Evolutionary conservation across 2,329 filamentous ascomycete species (phyloP).

Genomic region (Colletotrichum euphorbiae): DNA sequence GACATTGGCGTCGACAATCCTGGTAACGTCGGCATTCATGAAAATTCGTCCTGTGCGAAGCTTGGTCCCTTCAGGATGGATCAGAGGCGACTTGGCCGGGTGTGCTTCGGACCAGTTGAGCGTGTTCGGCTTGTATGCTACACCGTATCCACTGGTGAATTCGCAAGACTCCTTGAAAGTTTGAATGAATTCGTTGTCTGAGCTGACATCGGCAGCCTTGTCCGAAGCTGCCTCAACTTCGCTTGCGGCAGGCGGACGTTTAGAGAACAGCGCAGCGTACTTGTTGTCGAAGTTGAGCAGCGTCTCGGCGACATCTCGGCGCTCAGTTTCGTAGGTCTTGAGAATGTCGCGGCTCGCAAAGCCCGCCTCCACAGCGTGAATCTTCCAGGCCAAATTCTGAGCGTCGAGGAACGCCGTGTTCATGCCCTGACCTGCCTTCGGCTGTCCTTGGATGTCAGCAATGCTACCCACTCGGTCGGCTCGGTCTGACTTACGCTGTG

Average conservation of each 20-base stretch:
- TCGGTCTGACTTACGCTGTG: slow-evolving; percentile 69
- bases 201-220: slow-evolving; percentile 44
- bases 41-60: slow-evolving; percentile 81
- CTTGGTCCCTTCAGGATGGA: slow-evolving; percentile 73
- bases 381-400: slow-evolving; percentile 94
- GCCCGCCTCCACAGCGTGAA: slow-evolving; percentile 87
- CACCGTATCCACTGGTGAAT: slow-evolving; percentile 92
- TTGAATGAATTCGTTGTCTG: slow-evolving; percentile 85
- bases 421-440: slow-evolving; percentile 84
- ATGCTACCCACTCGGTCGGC: neutral
- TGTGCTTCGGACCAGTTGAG: slow-evolving; percentile 87
- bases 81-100: slow-evolving; percentile 75
- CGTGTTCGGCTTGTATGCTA: slow-evolving; percentile 83
- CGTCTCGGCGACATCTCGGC: slow-evolving; percentile 85
- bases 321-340: slow-evolving; percentile 87
- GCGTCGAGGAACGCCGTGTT: slow-evolving; percentile 85
- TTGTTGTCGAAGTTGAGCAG: slow-evolving; percentile 88
- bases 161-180: slow-evolving; percentile 93
- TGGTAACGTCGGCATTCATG: slow-evolving; percentile 82
- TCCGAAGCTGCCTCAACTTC: slow-evolving; percentile 77
- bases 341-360: slow-evolving; percentile 82
- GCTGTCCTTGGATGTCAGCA: slow-evolving; percentile 56
- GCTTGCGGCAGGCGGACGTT: slow-evolving; percentile 76
- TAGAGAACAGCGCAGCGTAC: slow-evolving; percentile 91
- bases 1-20: slow-evolving; percentile 88